phyloP scores from a whole-genome alignment of 345 rosid species.

The Linum lewisii region DNA sequence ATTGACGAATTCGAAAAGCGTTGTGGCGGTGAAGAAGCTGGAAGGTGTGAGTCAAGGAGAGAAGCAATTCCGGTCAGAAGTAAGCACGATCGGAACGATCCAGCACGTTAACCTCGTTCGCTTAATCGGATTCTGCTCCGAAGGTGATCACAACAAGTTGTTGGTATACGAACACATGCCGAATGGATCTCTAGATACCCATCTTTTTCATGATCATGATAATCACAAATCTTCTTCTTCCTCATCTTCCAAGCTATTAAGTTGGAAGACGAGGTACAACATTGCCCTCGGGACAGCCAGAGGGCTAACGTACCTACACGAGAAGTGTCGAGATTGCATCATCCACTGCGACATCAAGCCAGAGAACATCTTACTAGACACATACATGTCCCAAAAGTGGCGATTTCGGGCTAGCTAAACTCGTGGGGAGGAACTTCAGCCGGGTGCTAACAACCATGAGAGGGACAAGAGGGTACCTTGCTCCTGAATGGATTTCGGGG shows the following conservation, averaged over 20 bases:
- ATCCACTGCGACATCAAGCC: constrained; percentile 6
- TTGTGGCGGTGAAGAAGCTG: constrained; percentile 18
- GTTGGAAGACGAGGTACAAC: constrained; percentile 3
- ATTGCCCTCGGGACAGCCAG: constrained; percentile 3
- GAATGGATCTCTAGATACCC: constrained; percentile 14
- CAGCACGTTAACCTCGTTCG: constrained; percentile 18
- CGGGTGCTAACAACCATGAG: constrained; percentile 1
- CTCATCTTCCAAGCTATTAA: background rate
- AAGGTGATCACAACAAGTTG: constrained; percentile 6
- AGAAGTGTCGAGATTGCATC: constrained; percentile 7
- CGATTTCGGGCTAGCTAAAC: constrained; percentile 4
- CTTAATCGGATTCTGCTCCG: constrained; percentile 10
- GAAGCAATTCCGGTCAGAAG: constrained; percentile 19
- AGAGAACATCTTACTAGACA: constrained; percentile 2
- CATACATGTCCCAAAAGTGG: background rate
- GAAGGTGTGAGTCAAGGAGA: constrained; percentile 13
- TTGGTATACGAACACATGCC: constrained; percentile 19
- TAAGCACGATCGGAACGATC: constrained; percentile 13
- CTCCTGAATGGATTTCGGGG: constrained; percentile 5
- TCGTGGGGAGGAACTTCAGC: constrained; percentile 1
- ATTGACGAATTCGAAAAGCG: constrained; percentile 7
- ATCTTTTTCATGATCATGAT: background rate
- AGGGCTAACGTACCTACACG: constrained; percentile 1
- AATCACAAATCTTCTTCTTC: background rate
- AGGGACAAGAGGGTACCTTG: constrained; percentile 5